Percentiles rank a stretch among this genome's conserved stretches.
phyloP scores from a whole-genome alignment of 1,284 basidiomycete species.

The Bjerkandera adusta region DNA sequence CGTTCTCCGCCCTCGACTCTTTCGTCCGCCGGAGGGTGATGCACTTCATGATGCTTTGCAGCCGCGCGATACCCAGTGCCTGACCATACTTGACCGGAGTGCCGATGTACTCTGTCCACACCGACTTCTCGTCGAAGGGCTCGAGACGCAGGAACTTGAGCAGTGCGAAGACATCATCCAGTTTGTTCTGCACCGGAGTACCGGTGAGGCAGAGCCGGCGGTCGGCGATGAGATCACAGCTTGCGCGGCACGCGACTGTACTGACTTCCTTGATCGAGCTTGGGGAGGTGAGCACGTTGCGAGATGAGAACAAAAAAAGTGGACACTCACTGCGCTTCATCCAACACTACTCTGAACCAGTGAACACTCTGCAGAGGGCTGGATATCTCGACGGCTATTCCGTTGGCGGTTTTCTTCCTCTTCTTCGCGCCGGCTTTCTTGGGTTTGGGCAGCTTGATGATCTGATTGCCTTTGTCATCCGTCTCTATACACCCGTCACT shows the following conservation, averaged over 20 bases:
- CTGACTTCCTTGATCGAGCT: constrained; percentile 96
- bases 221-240: constrained; percentile 92
- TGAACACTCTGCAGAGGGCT: constrained; percentile 94
- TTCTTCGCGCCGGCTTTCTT: constrained; percentile 65
- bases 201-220: constrained; percentile 93
- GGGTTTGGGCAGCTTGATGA: constrained; percentile 50
- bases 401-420: constrained; percentile 51
- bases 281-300: constrained; percentile 10
- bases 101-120: constrained; percentile 94
- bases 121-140: constrained; percentile 90
- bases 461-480: constrained; percentile 66
- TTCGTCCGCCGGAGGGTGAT: constrained; percentile 97
- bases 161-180: constrained; percentile 96
- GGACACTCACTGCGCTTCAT: constrained; percentile 91
- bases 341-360: constrained; percentile 97
- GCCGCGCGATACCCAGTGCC: constrained; percentile 86
- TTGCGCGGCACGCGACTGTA: constrained; percentile 93
- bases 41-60: constrained; percentile 97
- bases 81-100: constrained; percentile 91
- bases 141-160: constrained; percentile 93
- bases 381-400: constrained; percentile 53
- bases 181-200: constrained; percentile 98
- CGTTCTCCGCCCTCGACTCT: constrained; percentile 80
- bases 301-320: constrained; percentile 7
- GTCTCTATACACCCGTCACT: constrained; percentile 67